Percentiles rank a stretch among this genome's conserved stretches.
These are phyloP conservation scores for Colletotrichum spinosum DNA, from an alignment of 2,329 filamentous ascomycete species.

Conservation along the genomic window DNA sequence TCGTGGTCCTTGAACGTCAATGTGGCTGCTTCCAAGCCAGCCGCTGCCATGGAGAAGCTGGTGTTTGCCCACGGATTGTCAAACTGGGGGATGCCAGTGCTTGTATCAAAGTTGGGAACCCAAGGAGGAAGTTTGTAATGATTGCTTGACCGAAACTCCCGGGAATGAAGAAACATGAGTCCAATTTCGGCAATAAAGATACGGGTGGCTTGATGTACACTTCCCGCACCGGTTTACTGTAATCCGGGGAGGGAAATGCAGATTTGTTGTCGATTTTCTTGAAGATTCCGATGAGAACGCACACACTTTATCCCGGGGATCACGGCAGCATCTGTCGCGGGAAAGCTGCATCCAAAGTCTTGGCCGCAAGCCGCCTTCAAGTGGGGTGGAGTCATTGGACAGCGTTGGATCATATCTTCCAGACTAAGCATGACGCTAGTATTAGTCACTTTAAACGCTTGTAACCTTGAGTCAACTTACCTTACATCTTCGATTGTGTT, in stretches of 20 bases:
- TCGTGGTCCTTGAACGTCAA: not conserved
- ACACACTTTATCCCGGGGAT: not conserved
- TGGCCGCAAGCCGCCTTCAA: not conserved
- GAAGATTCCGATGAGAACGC: not conserved
- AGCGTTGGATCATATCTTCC: not conserved
- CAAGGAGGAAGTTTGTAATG: not conserved
- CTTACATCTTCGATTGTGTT: not conserved
- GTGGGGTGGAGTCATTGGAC: not conserved
- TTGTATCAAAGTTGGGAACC: not conserved
- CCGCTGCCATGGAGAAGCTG: not conserved
- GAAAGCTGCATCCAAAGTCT: not conserved
- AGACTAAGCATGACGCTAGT: not conserved
- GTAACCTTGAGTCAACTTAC: not conserved
- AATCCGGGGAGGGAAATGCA: not conserved
- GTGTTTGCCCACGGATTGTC: not conserved
- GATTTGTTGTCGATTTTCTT: not conserved
- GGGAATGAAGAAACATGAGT: not conserved
- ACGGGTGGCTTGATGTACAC: not conserved
- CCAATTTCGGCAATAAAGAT: not conserved
- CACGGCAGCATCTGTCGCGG: not conserved
- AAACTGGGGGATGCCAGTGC: not conserved
- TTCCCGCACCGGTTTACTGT: not conserved
- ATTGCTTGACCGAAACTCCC: not conserved
- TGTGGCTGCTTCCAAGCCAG: not conserved
- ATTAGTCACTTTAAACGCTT: not conserved